Base-by-base conservation (phyloP, 495 filamentous ascomycete genomes). In the Peziza echinospora region DNA sequence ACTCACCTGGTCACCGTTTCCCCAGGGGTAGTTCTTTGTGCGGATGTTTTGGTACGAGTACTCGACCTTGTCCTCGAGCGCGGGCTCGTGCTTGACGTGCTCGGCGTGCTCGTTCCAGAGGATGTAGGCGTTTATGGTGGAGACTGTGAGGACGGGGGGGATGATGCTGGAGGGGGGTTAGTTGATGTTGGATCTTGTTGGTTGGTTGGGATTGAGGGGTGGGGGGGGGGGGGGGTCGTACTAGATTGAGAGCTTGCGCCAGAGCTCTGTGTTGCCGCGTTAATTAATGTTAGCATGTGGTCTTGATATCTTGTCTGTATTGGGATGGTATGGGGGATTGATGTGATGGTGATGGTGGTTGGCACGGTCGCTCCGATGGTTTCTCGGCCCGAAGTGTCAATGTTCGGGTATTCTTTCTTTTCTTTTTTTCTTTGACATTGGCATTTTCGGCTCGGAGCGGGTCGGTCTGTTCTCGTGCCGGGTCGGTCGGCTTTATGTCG, bases 101-200 rank as follows among this genome's bases (percentile, higher is more conserved):
- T 89, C 81, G 86, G 84, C 93, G 65, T 94, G 86, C 74, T 91
- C 82, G 49, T 71, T 73, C 84, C 84, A 94, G 49, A 89, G 75
- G 62, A 71, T 76, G 61, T 83, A 89, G 57, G 87, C 83, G 64
- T 93, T 94, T 57, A 75, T 55, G 48, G 67, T 62, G 40, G 78
- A 74, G 52, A 82, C 63, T 51, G 82, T 66, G 49, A 94, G 67
- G 62, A 61, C 64, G 43, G 84, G 83, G 53, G 78, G 65, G 34
- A 78, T 67, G 56, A 65, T 72, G 59, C 84, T 91, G 54, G 49
- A 42, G 44, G 9, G 34, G 25, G 21, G 40, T 4, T 50, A 16
- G 37, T 8, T 8, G 26, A 8, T n/a, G 26, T 8, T 34, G 26
- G 26, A 34, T 34, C 8, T n/a, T 8, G 26, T 43, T 10, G 21